phyloP scores from a whole-genome alignment of 2,329 filamentous ascomycete genomes.

The Ascosphaera aggregata region DNA sequence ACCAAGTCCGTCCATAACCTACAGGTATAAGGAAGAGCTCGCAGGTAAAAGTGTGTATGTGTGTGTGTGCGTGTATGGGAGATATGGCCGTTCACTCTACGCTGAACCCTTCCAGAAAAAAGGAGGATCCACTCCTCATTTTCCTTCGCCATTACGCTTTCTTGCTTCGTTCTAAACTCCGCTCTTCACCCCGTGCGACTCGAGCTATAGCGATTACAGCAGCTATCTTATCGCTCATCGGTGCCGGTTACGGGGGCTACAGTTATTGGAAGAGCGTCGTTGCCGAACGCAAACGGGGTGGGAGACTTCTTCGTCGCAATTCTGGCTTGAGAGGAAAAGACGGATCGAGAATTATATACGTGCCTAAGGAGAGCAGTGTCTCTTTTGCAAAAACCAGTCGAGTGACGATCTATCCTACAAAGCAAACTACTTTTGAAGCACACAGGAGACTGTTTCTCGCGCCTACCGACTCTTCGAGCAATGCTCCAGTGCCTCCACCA shows the following conservation, averaged over 20 bases:
- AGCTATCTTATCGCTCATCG: constrained; percentile 55
- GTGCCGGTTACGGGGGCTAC: constrained; percentile 54
- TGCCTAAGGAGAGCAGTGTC: constrained; percentile 45
- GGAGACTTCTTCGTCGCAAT: constrained; percentile 65
- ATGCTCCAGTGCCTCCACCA: constrained; percentile 54
- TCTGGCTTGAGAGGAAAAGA: constrained; percentile 87
- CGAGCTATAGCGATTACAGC: constrained; percentile 54
- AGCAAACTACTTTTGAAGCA: constrained; percentile 85
- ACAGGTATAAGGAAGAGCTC: too few relatives aligned
- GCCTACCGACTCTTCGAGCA: constrained; percentile 41
- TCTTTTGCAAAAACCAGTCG: constrained; percentile 44
- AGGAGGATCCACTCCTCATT: constrained; percentile 42
- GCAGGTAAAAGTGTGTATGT: not conserved
- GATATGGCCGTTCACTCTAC: constrained; percentile 76
- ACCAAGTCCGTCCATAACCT: too few relatives aligned
- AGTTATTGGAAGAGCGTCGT: constrained; percentile 50
- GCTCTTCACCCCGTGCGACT: constrained; percentile 43
- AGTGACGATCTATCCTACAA: constrained; percentile 76
- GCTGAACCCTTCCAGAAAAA: constrained; percentile 32
- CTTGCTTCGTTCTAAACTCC: constrained; percentile 27
- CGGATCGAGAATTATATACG: constrained; percentile 82
- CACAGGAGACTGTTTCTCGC: constrained; percentile 84
- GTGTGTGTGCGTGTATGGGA: not conserved
- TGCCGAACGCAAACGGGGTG: constrained; percentile 61
- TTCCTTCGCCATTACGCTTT: constrained; percentile 30